Evolutionary conservation across 108 stramenopile species (phyloP).

Genomic region (Nitzschia sp.): DNA sequence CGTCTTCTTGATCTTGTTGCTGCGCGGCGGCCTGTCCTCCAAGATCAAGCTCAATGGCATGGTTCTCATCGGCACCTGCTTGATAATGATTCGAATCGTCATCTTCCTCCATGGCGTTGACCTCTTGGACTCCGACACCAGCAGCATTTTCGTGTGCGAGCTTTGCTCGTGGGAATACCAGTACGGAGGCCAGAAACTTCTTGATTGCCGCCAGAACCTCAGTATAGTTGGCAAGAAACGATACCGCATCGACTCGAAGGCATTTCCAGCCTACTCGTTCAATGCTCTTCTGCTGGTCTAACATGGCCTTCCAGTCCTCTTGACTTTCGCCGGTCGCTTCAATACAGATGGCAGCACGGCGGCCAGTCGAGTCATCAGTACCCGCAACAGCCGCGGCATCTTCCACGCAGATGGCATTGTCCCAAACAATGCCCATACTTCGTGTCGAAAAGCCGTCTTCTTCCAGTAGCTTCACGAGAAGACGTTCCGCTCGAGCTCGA

Average conservation of each 20-base stretch:
- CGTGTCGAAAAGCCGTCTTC: slow-evolving; percentile 28
- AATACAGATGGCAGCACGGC: slow-evolving; percentile 44
- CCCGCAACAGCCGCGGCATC: slow-evolving; percentile 11
- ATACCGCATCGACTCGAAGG: slow-evolving; percentile 42
- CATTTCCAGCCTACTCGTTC: slow-evolving; percentile 70
- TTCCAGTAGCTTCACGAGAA: slow-evolving; percentile 28
- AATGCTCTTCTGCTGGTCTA: slow-evolving; percentile 53
- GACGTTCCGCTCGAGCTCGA: slow-evolving; percentile 18
- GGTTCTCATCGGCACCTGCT: not conserved
- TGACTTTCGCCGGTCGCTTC: slow-evolving; percentile 37
- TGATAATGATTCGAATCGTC: not conserved
- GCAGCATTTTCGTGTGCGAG: not conserved
- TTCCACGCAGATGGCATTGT: slow-evolving; percentile 50
- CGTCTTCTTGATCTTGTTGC: slow-evolving; percentile 17
- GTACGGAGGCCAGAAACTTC: slow-evolving; percentile 27
- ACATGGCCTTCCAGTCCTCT: slow-evolving; percentile 38
- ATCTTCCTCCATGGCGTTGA: not conserved
- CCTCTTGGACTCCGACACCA: not conserved
- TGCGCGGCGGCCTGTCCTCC: no score
- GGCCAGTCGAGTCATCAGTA: no score
- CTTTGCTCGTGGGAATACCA: slow-evolving; percentile 13
- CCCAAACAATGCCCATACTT: slow-evolving; percentile 53
- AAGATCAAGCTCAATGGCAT: not conserved
- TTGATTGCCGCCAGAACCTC: slow-evolving; percentile 4
- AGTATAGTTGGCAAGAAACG: slow-evolving; percentile 28